phyloP scores from a whole-genome alignment of 371 early-diverging fungal species.

The Choanephora cucurbitarum region DNA sequence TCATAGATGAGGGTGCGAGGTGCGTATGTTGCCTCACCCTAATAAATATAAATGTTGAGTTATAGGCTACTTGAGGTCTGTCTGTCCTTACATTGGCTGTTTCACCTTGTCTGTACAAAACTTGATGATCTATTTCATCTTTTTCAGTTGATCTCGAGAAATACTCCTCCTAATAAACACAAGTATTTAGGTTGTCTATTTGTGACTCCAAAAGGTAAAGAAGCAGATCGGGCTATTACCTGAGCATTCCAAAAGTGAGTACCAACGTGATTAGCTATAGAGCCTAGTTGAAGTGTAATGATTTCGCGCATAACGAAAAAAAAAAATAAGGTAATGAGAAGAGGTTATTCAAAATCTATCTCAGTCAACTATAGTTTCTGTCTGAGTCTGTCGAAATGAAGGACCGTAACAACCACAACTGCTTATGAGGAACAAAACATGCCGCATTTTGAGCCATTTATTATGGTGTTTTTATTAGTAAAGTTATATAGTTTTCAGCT shows the following conservation, averaged over 20 bases:
- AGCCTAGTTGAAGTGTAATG: slow-evolving; percentile 88
- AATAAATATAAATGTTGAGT: slow-evolving; percentile 1
- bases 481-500: not conserved
- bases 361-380: too few relatives aligned
- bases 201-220: not conserved
- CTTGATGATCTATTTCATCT: slow-evolving; percentile 54
- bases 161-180: slow-evolving; percentile 50
- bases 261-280: slow-evolving; percentile 82
- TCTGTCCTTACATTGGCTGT: slow-evolving; percentile 39
- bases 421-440: too few relatives aligned
- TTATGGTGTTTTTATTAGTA: not conserved
- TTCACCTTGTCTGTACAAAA: slow-evolving; percentile 56
- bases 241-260: slow-evolving; percentile 94
- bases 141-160: slow-evolving; percentile 29
- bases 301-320: slow-evolving; percentile 69
- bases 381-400: too few relatives aligned
- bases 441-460: too few relatives aligned
- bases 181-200: too few relatives aligned
- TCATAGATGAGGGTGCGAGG: slow-evolving; percentile 82
- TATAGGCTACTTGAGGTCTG: not conserved
- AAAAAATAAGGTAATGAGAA: slow-evolving; percentile 5
- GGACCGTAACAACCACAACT: too few relatives aligned
- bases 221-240: slow-evolving; percentile 34
- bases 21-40: slow-evolving; percentile 73
- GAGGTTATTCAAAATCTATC: too few relatives aligned